Evolutionary conservation across 495 filamentous ascomycete genomes (phyloP), one percentile per base, ranked within the genome.

Genomic region (Penicillium argentinense): DNA sequence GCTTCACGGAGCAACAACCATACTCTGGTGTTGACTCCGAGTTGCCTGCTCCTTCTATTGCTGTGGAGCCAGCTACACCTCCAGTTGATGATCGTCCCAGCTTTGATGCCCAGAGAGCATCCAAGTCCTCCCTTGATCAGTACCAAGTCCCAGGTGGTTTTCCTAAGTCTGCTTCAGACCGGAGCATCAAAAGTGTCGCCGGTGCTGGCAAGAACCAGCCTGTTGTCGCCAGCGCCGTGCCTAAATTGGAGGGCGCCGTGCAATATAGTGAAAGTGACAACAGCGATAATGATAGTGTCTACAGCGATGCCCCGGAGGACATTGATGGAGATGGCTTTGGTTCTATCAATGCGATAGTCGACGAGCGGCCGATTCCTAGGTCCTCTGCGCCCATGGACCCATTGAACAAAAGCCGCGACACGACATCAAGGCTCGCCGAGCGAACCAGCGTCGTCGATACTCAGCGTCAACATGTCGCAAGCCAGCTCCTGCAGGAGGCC

Each of bases 291-390:
- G 71, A 75, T 23, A 92, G 87, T 63, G 77, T 92, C 37, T 96
- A 92, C 64, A 93, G 88, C 57, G 91, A 96, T 74, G 91, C 91
- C 2, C 84, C 84, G 30, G 91, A 96, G 58, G 86, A 89, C 42
- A 67, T 87, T 0, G 82, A 91, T 29, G 84, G 83, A 4, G 82
- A 84, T 51, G 88, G 86, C 0, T 96, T 91, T 64, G 77, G 85
- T 37, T 95, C 88, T 9, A 81, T 96, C 34, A 81, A 95, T 67
- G 91, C 91, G 21, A 84, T 95, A 32, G 75, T 95, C 2, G 84
- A 91, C 40, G 82, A 77, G 39, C 79, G 57, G 5, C 37, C 60
- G 39, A 51, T 48, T 14, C 54, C 57, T 12, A 51, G 49, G 25
- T 60, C 60, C 9, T 11, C 52, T 17, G 48, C 33, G 1, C 42